Percentiles rank a stretch among this genome's conserved stretches.
phyloP scores from a whole-genome alignment of 768 basidiomycete genomes.

The Mrakia blollopis region DNA sequence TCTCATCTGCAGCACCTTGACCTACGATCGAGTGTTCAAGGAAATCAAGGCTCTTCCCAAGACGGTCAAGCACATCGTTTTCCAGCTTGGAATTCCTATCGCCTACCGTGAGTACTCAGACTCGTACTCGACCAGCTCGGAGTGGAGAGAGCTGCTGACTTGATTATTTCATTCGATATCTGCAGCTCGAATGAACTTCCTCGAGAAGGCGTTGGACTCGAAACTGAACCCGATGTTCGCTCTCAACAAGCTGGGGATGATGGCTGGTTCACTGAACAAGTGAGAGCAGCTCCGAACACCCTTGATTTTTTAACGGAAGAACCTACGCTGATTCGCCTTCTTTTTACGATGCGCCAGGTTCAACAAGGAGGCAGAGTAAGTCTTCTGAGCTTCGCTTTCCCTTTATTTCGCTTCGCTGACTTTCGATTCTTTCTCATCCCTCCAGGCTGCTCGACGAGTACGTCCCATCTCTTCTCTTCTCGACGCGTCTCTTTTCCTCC shows the following conservation, averaged over 20 bases:
- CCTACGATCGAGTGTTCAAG: conserved; percentile 70
- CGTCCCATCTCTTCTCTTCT: conserved; percentile 23
- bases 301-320: no score
- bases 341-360: conserved; percentile 33
- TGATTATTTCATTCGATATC: no score
- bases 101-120: conserved; percentile 29
- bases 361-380: conserved; percentile 56
- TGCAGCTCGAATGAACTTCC: conserved; percentile 61
- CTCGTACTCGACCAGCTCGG: not conserved
- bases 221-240: conserved; percentile 79
- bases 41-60: conserved; percentile 59
- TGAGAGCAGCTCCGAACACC: no score
- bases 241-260: conserved; percentile 58
- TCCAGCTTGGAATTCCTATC: conserved; percentile 62
- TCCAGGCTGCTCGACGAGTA: not conserved
- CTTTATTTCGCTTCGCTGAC: not conserved
- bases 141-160: not conserved
- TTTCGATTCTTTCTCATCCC: no score
- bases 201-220: conserved; percentile 65
- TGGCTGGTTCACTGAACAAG: conserved; percentile 53
- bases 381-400: not conserved
- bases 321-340: no score
- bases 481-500: not conserved
- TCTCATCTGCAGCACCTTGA: conserved; percentile 66
- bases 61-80: conserved; percentile 70